A percentile compares a stretch with the other conserved stretches of the same genome.
Evolutionary conservation across 495 filamentous ascomycete species (phyloP).

Genomic region (Aspergillus ellipticus): DNA sequence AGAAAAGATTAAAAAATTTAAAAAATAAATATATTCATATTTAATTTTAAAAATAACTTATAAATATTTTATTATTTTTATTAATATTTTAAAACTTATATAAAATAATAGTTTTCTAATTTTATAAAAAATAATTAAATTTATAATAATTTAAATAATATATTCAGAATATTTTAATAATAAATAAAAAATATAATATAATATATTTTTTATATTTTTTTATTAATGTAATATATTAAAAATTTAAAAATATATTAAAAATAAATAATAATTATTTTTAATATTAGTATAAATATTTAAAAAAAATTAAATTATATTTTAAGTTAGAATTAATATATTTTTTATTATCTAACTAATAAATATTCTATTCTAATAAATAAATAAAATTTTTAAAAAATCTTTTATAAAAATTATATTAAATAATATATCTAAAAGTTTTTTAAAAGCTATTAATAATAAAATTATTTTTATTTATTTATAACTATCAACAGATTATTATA

Average conservation of each 20-base stretch:
- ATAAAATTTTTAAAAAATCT: no score
- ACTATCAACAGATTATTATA: background rate
- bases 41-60: no score
- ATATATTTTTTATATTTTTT: no score
- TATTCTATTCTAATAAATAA: no score
- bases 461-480: background rate
- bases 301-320: background rate
- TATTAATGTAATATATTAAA: background rate
- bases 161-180: no score
- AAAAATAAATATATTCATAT: no score
- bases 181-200: no score
- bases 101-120: background rate
- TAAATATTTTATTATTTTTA: background rate
- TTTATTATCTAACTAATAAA: background rate
- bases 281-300: constrained; percentile 2
- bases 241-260: background rate
- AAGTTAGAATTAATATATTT: background rate
- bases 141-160: background rate
- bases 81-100: no score
- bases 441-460: background rate
- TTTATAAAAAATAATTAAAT: no score
- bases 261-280: background rate
- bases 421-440: no score
- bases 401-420: no score
- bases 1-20: background rate